Percentiles rank a stretch among this genome's conserved stretches.
Evolutionary conservation across 352 stramenopile genomes (phyloP).

Genomic region (Globisporangium nodosum): DNA sequence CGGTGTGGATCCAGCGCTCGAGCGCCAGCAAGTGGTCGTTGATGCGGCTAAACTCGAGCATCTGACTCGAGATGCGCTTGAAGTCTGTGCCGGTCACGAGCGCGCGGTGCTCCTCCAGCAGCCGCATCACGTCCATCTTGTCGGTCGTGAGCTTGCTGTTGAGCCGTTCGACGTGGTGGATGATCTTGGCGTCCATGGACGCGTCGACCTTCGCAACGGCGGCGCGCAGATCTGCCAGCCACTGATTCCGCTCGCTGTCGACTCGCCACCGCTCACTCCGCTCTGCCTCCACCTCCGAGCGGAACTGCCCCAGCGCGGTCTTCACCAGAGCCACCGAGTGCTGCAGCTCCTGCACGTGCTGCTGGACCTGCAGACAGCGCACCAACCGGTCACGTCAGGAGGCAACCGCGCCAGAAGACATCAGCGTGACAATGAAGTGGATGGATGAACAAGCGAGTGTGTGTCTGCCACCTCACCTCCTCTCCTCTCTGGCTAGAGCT

Average conservation of each 20-base stretch:
- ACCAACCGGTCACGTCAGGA: neutral
- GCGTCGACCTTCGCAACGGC: slow-evolving; percentile 30
- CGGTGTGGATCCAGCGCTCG: slow-evolving; percentile 47
- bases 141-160: slow-evolving; percentile 35
- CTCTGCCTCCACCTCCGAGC: slow-evolving; percentile 47
- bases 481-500: slow-evolving; percentile 4
- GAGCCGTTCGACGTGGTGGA: slow-evolving; percentile 37
- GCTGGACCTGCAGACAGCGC: slow-evolving; percentile 18
- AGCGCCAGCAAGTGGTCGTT: slow-evolving; percentile 54
- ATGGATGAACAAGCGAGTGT: neutral
- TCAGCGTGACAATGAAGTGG: neutral
- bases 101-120: slow-evolving; percentile 50
- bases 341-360: slow-evolving; percentile 29
- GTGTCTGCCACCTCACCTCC: slow-evolving; percentile 1
- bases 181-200: slow-evolving; percentile 34
- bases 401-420: neutral
- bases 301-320: slow-evolving; percentile 34
- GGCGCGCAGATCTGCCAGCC: slow-evolving; percentile 21
- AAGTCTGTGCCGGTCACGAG: slow-evolving; percentile 35
- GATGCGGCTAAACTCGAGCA: slow-evolving; percentile 44
- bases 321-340: slow-evolving; percentile 31
- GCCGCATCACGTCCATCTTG: slow-evolving; percentile 44
- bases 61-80: slow-evolving; percentile 43
- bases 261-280: slow-evolving; percentile 44
- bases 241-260: slow-evolving; percentile 27